Base-by-base conservation (phyloP, 805 yeast species). In the Henningerozyma blattae region DNA sequence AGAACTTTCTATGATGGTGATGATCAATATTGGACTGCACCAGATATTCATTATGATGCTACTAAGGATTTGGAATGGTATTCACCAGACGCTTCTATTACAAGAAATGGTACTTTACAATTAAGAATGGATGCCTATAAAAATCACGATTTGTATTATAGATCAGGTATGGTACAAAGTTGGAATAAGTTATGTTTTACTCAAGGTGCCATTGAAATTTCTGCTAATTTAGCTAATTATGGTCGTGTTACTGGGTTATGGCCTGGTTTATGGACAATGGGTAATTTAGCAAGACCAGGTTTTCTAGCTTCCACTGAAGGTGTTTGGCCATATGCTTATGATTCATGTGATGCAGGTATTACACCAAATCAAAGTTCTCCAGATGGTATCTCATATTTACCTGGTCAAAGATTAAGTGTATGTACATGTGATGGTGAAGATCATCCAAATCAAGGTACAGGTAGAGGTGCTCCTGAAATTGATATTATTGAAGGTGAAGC, bases 241-340 rank as follows among this genome's bases (percentile, higher is more conserved):
- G 93, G 93, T 44, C 63, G 71, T 36, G 67, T 76, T 24, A 64
- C 77, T 4, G 95, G 95, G 13, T 62, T 85, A 40, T 85, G 95
- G 95, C 95, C 95, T 1, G 95, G 94, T 64, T 45, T 83, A 37
- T 85, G 95, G 95, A 69, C 94, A 4, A 64, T 86, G 72, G 95
- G 95, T 27, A 85, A 85, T 50, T 65, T 85, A 42, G 95, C 80
- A 15, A 72, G 95, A 43, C 91, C 95, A 0, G 95, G 95, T 10
- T 86, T 72, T 52, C 59, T 73, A 62, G 82, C 93, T 10, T 66
- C 86, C 6, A 74, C 94, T 3, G 93, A 86, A 18, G 95, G 95
- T 36, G 77, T 81, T 15, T 86, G 95, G 95, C 95, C 95, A 3
- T 86, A 85, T 48, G 64, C 87, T 2, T 85, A 85, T 54, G 77